Base-by-base conservation (phyloP, 192 early-diverging fungal species). In the Rhizophagus clarus region DNA sequence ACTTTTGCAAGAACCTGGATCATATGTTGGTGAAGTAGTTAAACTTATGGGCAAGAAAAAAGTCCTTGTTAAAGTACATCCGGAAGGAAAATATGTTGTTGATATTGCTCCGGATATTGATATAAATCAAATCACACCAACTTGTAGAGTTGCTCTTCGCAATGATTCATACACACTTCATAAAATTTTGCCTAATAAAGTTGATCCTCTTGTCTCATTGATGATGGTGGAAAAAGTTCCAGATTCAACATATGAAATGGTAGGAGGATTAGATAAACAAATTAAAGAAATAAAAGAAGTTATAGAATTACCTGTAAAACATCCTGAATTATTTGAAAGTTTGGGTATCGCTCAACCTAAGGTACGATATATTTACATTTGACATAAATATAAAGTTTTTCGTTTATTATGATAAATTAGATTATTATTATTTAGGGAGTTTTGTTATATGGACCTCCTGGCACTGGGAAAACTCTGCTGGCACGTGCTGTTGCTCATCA, bases 221-320 rank as follows among this genome's bases (percentile, higher is more conserved):
- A 99, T 99, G 98, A 99, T 98, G 98, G 97, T 99, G 17, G 98
- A 99, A 84, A 99, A 99, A 87, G 98, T 98, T 22, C 98, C 98
- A 34, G 97, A 98, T 86, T 97, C 96, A 75, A 98, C 98, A 17
- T 99, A 99, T 84, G 98, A 98, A 72, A 97, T 97, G 96, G 94
- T 99, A 79, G 98, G 98, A 82, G 98, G 98, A 78, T 91, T 99
- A 45, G 97, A 98, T 84, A 95, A 97, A 82, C 98, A 99, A 84
- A 99, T 99, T 82, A 98, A 99, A 84, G 98, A 99, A 85, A 99
- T 99, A 82, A 99, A 99, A 83, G 98, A 99, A 86, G 98, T 98
- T 56, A 99, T 99, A 82, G 98, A 99, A 89, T 91, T 99, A 79
- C 98, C 98, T 15, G 96, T 99, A 22, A 99, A 98, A 86, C 98